Conservation (phyloP, 306 rosid species). For the Ormosia semicastrata region DNA sequence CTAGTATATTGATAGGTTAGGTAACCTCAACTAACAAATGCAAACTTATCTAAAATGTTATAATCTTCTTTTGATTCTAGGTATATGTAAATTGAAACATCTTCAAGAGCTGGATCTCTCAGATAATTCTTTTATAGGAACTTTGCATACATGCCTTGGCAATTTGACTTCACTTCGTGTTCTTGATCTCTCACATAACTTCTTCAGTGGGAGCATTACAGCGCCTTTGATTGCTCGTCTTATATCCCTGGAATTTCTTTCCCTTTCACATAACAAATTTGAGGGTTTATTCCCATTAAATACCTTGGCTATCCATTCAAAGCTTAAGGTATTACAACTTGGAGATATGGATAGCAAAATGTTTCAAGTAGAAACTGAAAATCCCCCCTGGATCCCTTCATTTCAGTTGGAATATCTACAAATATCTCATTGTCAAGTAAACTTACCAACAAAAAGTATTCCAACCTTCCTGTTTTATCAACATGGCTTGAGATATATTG, state of each 20-base stretch:
- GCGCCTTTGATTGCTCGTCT: neutral
- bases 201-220: neutral
- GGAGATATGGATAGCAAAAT: neutral
- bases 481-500: too few species aligned
- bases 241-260: neutral
- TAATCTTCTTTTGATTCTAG: neutral
- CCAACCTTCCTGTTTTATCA: too few species aligned
- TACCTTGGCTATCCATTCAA: conserved; percentile 5
- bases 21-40: too few species aligned
- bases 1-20: too few species aligned
- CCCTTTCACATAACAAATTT: neutral
- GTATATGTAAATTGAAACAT: neutral
- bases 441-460: too few species aligned
- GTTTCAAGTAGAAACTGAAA: neutral
- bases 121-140: neutral
- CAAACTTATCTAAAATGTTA: neutral
- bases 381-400: too few species aligned
- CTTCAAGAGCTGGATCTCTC: neutral
- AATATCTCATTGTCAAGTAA: too few species aligned
- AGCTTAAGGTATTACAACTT: neutral
- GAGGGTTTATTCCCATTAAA: conserved; percentile 18
- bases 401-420: too few species aligned
- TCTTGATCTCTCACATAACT: neutral
- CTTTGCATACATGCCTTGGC: neutral
- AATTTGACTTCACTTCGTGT: neutral